Evolutionary conservation across 202 grass and related monocot species (phyloP).

Genomic region (Miscanthus sacchariflorus): DNA sequence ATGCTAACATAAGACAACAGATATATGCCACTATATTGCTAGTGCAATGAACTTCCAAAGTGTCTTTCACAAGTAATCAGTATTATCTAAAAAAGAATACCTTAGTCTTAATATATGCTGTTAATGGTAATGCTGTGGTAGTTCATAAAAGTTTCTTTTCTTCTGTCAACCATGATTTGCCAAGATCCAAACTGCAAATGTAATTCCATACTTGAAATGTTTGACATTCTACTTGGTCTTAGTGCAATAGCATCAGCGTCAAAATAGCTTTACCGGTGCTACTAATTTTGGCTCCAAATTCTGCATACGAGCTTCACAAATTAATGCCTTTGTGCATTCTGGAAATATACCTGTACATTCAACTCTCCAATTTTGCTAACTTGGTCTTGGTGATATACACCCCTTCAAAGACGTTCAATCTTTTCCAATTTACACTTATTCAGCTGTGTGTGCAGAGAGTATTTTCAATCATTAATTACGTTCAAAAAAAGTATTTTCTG

Average conservation of each 20-base stretch:
- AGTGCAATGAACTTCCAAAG: background rate
- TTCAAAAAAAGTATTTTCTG: background rate
- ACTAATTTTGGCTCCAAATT: slow-evolving; percentile 11
- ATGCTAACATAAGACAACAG: background rate
- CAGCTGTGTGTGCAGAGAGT: background rate
- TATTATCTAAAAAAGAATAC: background rate
- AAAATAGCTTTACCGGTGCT: background rate
- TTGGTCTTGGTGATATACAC: background rate
- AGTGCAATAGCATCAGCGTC: background rate
- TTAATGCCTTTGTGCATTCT: background rate
- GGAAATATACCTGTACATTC: background rate
- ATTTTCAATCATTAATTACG: slow-evolving; percentile 7
- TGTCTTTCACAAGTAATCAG: background rate
- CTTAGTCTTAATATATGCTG: background rate
- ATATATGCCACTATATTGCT: background rate
- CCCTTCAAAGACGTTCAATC: background rate
- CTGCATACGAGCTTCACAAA: background rate
- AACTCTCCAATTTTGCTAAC: slow-evolving; percentile 13
- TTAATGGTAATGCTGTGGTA: background rate
- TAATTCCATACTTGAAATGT: background rate
- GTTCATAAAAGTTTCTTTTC: background rate
- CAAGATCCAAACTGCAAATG: slow-evolving; percentile 9
- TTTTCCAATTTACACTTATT: slow-evolving; percentile 24
- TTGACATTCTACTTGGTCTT: background rate
- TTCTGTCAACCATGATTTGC: background rate